Evolutionary conservation across 2,329 filamentous ascomycete genomes (phyloP), one percentile per base, ranked within the genome.

Genomic region (Nemania sp.): DNA sequence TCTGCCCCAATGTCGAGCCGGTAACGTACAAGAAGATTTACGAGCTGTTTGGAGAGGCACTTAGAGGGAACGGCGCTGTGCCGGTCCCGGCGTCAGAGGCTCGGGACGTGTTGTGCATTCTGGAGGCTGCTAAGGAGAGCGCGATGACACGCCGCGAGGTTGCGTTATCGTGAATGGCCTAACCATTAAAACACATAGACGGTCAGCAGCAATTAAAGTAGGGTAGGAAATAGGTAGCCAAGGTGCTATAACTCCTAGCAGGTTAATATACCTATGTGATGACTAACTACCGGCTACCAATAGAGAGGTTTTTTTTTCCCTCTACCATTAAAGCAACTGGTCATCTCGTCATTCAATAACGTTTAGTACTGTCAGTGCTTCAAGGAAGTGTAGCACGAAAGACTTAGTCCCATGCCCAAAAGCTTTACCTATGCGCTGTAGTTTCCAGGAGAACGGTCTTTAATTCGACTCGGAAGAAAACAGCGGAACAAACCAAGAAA

Each of bases 1-100:
- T 81, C 1, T 83, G 84, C 49, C 87, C 88, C 1, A 90, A 89
- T 2, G 82, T 91, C 2, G 82, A 89, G 76, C 89, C 85, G 5
- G 52, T 43, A 67, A 94, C 91, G 2, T 96, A 93, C 78, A 82
- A 83, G 24, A 86, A 87, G 73, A 91, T 92, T 70, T 95, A 94
- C 79, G 78, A 83, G 63, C 79, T 82, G 2, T 82, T 88, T 55
- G 86, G 81, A 15, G 80, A 80, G 72, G 83, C 86, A 0, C 72
- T 88, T 5, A 79, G 77, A 63, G 85, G 86, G 1, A 81, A 80
- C 66, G 84, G 84, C 43, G 81, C 86, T 52, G 78, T 87, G 0
- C 87, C 86, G 0, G 86, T 88, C 18, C 82, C 84, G 64, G 83
- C 85, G 0, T 76, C 76, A n/a, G 81, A 88, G 75, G 85, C 85